A percentile compares a stretch with the other conserved stretches of the same genome.
Conservation (phyloP, 176 grass and related monocot genomes). For the Urochloa ruziziensis region DNA sequence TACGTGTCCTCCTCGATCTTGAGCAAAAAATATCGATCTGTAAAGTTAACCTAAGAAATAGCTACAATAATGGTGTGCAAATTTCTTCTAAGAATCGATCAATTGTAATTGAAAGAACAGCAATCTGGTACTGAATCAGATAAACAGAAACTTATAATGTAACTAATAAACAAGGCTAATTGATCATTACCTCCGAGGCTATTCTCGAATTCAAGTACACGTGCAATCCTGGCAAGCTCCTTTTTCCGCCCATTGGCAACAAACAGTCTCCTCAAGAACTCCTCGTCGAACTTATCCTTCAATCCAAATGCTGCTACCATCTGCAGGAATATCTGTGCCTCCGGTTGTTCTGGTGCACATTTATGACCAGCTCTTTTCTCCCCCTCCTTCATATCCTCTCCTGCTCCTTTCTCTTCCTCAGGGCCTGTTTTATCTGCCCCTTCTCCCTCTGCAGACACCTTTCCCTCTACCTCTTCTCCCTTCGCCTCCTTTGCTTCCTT, state of each 20-base stretch:
- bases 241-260: constrained; percentile 59
- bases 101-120: too few relatives aligned
- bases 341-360: constrained; percentile 23
- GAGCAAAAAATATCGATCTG: background rate
- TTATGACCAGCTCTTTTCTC: constrained; percentile 24
- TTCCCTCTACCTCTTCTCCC: constrained; percentile 1
- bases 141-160: background rate
- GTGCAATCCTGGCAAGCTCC: constrained; percentile 61
- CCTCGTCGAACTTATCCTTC: constrained; percentile 54
- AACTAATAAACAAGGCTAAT: constrained; percentile 11
- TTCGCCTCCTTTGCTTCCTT: constrained; percentile 32
- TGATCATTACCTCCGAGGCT: constrained; percentile 55
- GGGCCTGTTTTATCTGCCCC: constrained; percentile 27
- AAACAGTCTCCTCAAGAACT: constrained; percentile 69
- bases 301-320: constrained; percentile 61
- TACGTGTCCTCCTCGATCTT: background rate
- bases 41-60: background rate
- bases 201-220: constrained; percentile 49
- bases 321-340: constrained; percentile 71
- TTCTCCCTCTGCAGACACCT: constrained; percentile 12
- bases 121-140: constrained; percentile 3
- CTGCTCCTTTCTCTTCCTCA: constrained; percentile 20
- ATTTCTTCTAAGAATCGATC: background rate
- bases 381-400: constrained; percentile 13
- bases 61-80: background rate